A percentile compares a stretch with the other conserved stretches of the same genome.
phyloP scores from a whole-genome alignment of 192 early-diverging fungal species.

The Diversispora eburnea region DNA sequence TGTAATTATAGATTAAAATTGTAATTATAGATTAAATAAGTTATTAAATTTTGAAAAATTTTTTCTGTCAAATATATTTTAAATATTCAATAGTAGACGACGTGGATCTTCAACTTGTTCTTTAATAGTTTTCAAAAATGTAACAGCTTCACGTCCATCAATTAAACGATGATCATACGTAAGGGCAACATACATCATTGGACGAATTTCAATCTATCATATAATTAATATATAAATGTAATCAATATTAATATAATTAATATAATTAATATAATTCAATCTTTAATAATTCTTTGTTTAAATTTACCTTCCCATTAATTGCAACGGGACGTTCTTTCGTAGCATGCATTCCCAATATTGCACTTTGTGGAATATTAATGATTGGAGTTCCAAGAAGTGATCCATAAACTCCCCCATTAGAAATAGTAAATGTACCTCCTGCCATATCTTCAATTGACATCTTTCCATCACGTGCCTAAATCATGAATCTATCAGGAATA shows the following conservation, averaged over 20 bases:
- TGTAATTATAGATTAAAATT: too few relatives aligned
- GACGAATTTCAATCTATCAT: constrained; percentile 66
- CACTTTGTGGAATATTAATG: constrained; percentile 96
- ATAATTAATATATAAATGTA: not conserved
- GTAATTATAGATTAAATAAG: too few relatives aligned
- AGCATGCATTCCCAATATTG: constrained; percentile 98
- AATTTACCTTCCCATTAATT: constrained; percentile 79
- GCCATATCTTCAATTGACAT: constrained; percentile 98
- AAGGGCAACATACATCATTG: constrained; percentile 97
- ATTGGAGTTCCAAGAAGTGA: constrained; percentile 97
- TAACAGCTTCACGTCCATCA: constrained; percentile 97
- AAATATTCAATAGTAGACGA: constrained; percentile 85
- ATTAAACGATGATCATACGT: constrained; percentile 99
- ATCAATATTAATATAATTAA: not conserved
- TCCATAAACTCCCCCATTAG: constrained; percentile 98
- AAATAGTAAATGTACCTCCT: constrained; percentile 98
- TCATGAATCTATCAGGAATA: not conserved
- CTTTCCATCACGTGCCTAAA: constrained; percentile 87
- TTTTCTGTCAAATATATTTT: constrained; percentile 33
- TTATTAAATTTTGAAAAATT: too few relatives aligned
- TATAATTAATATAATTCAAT: not conserved
- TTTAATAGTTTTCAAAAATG: constrained; percentile 97
- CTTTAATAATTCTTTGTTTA: not conserved
- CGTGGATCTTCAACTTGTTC: constrained; percentile 95
- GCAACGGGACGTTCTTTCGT: constrained; percentile 96